A percentile compares a stretch with the other conserved stretches of the same genome.
Conservation (phyloP, 176 grass and related monocot species). For the Pontederia crassipes region DNA sequence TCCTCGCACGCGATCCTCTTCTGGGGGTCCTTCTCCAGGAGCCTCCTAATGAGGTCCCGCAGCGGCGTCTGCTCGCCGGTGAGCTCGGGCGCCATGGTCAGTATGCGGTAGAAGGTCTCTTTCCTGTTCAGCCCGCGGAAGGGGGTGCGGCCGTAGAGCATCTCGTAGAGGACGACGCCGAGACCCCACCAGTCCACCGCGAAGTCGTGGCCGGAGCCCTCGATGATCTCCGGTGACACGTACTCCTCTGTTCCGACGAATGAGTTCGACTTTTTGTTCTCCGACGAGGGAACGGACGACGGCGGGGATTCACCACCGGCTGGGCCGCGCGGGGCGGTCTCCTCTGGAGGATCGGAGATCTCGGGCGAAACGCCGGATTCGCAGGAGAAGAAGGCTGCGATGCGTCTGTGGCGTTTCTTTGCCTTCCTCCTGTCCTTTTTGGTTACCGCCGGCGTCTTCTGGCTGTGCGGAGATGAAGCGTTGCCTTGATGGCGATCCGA, state of each 20-base stretch:
- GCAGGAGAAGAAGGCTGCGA: slow-evolving; percentile 16
- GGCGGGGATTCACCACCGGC: slow-evolving; percentile 25
- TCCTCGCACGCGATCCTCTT: slow-evolving; percentile 43
- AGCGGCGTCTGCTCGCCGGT: slow-evolving; percentile 71
- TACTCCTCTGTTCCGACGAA: slow-evolving; percentile 99
- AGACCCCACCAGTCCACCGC: slow-evolving; percentile 92
- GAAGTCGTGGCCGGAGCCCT: slow-evolving; percentile 82
- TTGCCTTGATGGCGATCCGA: not conserved
- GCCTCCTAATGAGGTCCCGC: slow-evolving; percentile 57
- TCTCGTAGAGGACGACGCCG: slow-evolving; percentile 87
- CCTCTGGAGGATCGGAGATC: not conserved
- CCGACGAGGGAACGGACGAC: slow-evolving; percentile 14
- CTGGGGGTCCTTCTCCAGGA: slow-evolving; percentile 86
- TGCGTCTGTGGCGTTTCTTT: slow-evolving; percentile 1
- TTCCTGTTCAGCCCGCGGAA: slow-evolving; percentile 90
- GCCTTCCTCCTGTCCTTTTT: slow-evolving; percentile 20
- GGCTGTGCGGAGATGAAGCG: not conserved
- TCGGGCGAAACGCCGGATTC: slow-evolving; percentile 21
- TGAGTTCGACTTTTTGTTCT: slow-evolving; percentile 56
- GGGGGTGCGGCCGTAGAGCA: slow-evolving; percentile 93
- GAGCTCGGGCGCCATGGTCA: slow-evolving; percentile 70
- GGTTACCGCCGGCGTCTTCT: not conserved
- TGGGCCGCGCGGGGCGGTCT: slow-evolving; percentile 9
- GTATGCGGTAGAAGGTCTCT: slow-evolving; percentile 95
- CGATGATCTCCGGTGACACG: slow-evolving; percentile 95